Evolutionary conservation across 208 protist genomes (phyloP).

Genomic region (Kentomonas sorsogonicus): DNA sequence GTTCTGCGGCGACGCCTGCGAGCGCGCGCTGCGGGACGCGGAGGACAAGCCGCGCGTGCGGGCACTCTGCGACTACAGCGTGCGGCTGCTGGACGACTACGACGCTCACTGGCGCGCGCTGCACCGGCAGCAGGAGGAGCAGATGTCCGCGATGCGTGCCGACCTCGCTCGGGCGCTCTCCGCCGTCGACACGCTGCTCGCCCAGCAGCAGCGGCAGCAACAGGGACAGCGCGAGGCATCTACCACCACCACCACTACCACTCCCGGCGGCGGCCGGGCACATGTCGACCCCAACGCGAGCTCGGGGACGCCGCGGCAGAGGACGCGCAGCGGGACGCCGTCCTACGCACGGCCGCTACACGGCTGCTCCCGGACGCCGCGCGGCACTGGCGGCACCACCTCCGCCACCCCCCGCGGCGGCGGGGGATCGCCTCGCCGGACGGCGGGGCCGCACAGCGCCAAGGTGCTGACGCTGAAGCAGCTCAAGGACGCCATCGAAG

Average conservation of each 20-base stretch:
- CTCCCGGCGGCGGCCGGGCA: too few relatives aligned
- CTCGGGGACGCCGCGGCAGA: too few relatives aligned
- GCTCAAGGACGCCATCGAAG: slow-evolving; percentile 78
- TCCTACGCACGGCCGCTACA: too few relatives aligned
- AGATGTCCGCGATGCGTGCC: slow-evolving; percentile 37
- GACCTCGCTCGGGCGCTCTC: slow-evolving; percentile 65
- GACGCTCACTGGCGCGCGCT: slow-evolving; percentile 63
- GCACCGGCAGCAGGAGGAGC: slow-evolving; percentile 36
- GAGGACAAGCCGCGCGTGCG: slow-evolving; percentile 21
- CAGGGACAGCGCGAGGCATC: background rate
- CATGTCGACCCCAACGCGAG: too few relatives aligned
- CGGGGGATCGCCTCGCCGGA: slow-evolving; percentile 3
- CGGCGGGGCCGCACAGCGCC: slow-evolving; percentile 11
- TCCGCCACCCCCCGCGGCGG: background rate
- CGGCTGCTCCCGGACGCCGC: too few relatives aligned
- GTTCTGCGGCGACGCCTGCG: slow-evolving; percentile 60
- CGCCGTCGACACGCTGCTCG: slow-evolving; percentile 60
- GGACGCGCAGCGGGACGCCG: too few relatives aligned
- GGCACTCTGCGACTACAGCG: slow-evolving; percentile 33
- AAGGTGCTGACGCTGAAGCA: slow-evolving; percentile 68
- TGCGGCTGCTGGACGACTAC: slow-evolving; percentile 50
- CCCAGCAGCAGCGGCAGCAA: slow-evolving; percentile 8
- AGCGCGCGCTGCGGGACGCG: background rate
- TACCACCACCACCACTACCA: background rate
- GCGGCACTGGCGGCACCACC: background rate